Conservation (phyloP, 331 rosid genomes). For the Spiraea crenata region DNA sequence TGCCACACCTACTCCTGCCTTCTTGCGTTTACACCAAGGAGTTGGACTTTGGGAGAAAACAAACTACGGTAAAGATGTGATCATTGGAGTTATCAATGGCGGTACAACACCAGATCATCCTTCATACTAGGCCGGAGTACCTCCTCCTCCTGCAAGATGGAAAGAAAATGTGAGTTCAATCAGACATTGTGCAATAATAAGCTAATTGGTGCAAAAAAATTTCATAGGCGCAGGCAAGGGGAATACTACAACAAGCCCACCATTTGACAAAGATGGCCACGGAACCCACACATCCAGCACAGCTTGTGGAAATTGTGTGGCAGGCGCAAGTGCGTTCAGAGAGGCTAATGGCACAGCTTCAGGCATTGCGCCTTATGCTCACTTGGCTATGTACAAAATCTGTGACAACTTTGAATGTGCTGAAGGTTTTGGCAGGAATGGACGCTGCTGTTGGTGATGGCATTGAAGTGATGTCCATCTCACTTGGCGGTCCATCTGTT, state of each 20-base stretch:
- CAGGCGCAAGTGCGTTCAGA: not conserved
- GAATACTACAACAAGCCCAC: not conserved
- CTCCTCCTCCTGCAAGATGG: slow-evolving; percentile 43
- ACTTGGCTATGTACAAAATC: not conserved
- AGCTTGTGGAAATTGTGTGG: not conserved
- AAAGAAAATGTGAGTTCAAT: slow-evolving; percentile 55
- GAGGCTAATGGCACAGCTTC: not conserved
- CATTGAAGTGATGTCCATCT: not conserved
- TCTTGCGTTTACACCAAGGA: slow-evolving; percentile 51
- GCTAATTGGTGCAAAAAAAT: slow-evolving; percentile 28
- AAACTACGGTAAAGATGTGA: slow-evolving; percentile 49
- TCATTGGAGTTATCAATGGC: slow-evolving; percentile 56
- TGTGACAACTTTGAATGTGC: not conserved
- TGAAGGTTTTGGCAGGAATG: not conserved
- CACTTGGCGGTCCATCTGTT: not conserved
- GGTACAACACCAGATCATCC: slow-evolving; percentile 51
- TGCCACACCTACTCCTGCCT: slow-evolving; percentile 54
- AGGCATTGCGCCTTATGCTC: slow-evolving; percentile 3
- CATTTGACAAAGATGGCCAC: not conserved
- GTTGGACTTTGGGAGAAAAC: slow-evolving; percentile 45
- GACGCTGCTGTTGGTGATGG: not conserved
- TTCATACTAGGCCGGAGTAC: slow-evolving; percentile 37
- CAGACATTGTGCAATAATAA: slow-evolving; percentile 45
- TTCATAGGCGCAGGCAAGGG: slow-evolving; percentile 11
- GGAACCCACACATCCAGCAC: not conserved